Evolutionary conservation across 1,284 basidiomycete genomes (phyloP), one percentile per base, ranked within the genome.

Genomic region (Boletellus deceptivus): DNA sequence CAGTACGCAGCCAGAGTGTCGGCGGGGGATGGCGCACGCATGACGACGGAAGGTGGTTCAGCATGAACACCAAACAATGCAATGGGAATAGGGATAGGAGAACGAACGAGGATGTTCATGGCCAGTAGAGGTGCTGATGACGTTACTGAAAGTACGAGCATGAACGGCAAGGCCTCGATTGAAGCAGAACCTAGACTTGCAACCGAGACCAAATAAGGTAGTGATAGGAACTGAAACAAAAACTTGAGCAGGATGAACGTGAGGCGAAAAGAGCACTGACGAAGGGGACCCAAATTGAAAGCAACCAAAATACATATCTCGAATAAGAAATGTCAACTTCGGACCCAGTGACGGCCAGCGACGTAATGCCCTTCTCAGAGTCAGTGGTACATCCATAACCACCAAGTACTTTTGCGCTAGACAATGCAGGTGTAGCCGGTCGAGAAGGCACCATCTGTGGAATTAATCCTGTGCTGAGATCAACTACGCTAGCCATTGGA

Each of bases 121-220:
- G 79, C 80, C 55, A 88, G 61, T 3, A 87, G 68, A 3, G 86
- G 86, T 7, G 84, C 80, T 6, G 84, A 84, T 16, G 84, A 58
- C 7, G 83, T 83, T 31, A 86, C 70, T 6, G 85, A 85, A 22
- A 88, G 65, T 25, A 78, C 68, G 29, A 87, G 72, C 47, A 86
- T 61, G 46, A 83, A 64, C 4, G 79, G 72, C 0, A 74, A 60
- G 3, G 68, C 61, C 7, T 64, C 55, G 9, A 76, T 74, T 27
- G 74, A 65, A 2, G 63, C 48, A 25, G 63, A 61, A 40, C 70
- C 68, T 58, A 49, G 35, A 11, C 74, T 71, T 54, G 72, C 73
- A 48, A 72, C 62, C 53, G 72, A 70, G 58, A 82, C 62, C 49
- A 85, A 64, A 70, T 84, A 87, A 56, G 85, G 84, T 39, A 82